Percentiles rank a stretch among this genome's conserved stretches.
Evolutionary conservation across 2,329 filamentous ascomycete genomes (phyloP).

Genomic region (Paracorniculantispora psalliotae): DNA sequence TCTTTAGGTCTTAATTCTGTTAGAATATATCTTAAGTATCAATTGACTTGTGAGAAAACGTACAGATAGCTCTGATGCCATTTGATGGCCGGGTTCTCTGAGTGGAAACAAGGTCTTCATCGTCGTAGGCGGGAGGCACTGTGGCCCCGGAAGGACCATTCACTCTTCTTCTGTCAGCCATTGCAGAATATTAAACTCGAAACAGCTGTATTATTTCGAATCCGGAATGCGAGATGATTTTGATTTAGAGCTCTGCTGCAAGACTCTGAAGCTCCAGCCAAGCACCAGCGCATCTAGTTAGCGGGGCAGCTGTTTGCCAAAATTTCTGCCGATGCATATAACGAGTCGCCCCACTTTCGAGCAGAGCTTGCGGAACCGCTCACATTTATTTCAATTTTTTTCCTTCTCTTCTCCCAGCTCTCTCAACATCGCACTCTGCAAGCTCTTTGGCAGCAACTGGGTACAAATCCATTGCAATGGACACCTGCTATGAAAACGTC

Average conservation of each 20-base stretch:
- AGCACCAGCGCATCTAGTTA: slow-evolving; percentile 5
- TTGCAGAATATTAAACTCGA: slow-evolving; percentile 27
- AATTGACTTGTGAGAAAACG: slow-evolving; percentile 10
- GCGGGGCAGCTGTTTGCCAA: slow-evolving; percentile 17
- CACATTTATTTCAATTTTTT: slow-evolving; percentile 11
- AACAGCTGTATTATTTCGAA: neutral
- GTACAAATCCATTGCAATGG: too few species aligned
- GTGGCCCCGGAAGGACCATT: slow-evolving; percentile 83
- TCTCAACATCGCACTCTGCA: neutral
- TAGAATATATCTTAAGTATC: slow-evolving; percentile 6
- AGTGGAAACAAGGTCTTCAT: slow-evolving; percentile 37
- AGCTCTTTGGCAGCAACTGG: neutral
- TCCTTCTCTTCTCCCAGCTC: slow-evolving; percentile 13
- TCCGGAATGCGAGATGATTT: neutral
- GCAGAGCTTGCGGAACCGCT: slow-evolving; percentile 19
- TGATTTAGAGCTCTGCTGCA: neutral
- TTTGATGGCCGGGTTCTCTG: slow-evolving; percentile 57
- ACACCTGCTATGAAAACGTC: neutral
- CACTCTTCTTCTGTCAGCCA: slow-evolving; percentile 82
- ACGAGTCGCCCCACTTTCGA: slow-evolving; percentile 15
- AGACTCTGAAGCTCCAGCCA: neutral
- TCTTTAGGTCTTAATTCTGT: slow-evolving; percentile 68
- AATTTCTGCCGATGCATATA: slow-evolving; percentile 16
- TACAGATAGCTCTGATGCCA: slow-evolving; percentile 61
- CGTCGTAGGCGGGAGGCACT: slow-evolving; percentile 64